Percentiles rank a stretch among this genome's conserved stretches.
Evolutionary conservation across 2,329 filamentous ascomycete species (phyloP).

Genomic region (Reticulascus tulasneorum): DNA sequence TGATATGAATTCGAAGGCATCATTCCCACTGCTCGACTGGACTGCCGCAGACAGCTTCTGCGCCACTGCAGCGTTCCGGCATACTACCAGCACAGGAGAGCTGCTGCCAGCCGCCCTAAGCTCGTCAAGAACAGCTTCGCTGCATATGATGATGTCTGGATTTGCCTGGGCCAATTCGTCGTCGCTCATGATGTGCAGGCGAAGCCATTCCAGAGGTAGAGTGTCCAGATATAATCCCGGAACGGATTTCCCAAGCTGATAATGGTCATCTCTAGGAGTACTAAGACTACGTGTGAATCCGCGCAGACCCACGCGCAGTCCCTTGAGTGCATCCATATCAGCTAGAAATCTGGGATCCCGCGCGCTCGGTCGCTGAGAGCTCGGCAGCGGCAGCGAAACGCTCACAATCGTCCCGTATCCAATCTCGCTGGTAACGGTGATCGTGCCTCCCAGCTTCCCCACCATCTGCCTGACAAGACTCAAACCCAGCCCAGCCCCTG

Average conservation of each 20-base stretch:
- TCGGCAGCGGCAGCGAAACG: constrained; percentile 37
- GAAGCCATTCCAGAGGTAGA: constrained; percentile 25
- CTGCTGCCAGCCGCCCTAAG: constrained; percentile 12
- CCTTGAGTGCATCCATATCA: constrained; percentile 2
- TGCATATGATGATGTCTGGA: constrained; percentile 21
- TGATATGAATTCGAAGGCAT: constrained; percentile 17
- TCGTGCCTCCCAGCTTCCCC: constrained; percentile 49
- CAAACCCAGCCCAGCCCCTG: constrained; percentile 57
- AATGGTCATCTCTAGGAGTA: too few species aligned
- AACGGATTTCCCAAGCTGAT: too few species aligned
- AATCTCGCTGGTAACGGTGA: constrained; percentile 49
- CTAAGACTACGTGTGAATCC: too few species aligned
- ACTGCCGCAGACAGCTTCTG: constrained; percentile 11
- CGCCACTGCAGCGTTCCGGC: constrained; percentile 14
- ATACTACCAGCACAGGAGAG: constrained; percentile 14
- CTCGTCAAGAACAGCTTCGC: constrained; percentile 19
- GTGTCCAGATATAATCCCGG: too few species aligned
- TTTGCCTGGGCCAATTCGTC: constrained; percentile 1
- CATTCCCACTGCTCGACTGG: constrained; percentile 3
- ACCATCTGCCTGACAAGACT: constrained; percentile 57
- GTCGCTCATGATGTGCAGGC: constrained; percentile 25
- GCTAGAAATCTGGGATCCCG: constrained; percentile 8
- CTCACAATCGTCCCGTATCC: constrained; percentile 50
- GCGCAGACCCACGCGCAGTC: constrained; percentile 2
- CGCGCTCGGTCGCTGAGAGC: constrained; percentile 7